Percentiles rank a stretch among this genome's conserved stretches.
Evolutionary conservation across 345 rosid genomes (phyloP).

Genomic region (Euclidium syriacum): DNA sequence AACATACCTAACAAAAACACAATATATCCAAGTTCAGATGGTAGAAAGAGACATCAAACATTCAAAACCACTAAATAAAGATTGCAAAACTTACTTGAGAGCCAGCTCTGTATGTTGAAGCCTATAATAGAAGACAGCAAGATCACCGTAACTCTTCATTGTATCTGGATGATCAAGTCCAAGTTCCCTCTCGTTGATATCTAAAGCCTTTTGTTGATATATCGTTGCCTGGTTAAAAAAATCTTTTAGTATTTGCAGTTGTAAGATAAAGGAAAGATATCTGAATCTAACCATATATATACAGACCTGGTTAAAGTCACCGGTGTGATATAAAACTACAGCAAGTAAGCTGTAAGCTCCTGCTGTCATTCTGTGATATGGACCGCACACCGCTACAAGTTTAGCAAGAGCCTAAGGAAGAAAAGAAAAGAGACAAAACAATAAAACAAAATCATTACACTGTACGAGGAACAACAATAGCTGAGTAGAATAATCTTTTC

Average conservation of each 20-base stretch:
- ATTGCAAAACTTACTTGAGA: conserved; percentile 65
- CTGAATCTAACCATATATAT: conserved; percentile 16
- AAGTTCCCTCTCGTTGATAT: conserved; percentile 97
- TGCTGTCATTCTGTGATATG: conserved; percentile 98
- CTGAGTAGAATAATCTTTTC: background rate
- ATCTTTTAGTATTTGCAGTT: conserved; percentile 19
- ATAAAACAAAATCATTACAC: conserved; percentile 9
- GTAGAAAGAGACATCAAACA: conserved; percentile 1
- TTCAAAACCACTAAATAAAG: conserved; percentile 1
- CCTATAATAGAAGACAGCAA: conserved; percentile 98
- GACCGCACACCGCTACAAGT: conserved; percentile 97
- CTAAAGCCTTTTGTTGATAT: conserved; percentile 98
- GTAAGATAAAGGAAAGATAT: background rate
- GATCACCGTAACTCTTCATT: conserved; percentile 99
- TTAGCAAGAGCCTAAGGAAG: conserved; percentile 83
- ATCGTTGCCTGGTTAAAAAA: conserved; percentile 73
- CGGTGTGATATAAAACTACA: conserved; percentile 95
- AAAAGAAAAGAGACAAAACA: conserved; percentile 9
- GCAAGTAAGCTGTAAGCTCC: conserved; percentile 99
- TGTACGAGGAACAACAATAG: conserved; percentile 14
- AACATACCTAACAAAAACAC: conserved; percentile 65
- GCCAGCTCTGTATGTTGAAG: conserved; percentile 98
- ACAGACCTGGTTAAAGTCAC: conserved; percentile 95
- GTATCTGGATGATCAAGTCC: conserved; percentile 99
- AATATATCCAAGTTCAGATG: background rate